Conservation (phyloP, 306 rosid species). For the Crataegus laevigata region DNA sequence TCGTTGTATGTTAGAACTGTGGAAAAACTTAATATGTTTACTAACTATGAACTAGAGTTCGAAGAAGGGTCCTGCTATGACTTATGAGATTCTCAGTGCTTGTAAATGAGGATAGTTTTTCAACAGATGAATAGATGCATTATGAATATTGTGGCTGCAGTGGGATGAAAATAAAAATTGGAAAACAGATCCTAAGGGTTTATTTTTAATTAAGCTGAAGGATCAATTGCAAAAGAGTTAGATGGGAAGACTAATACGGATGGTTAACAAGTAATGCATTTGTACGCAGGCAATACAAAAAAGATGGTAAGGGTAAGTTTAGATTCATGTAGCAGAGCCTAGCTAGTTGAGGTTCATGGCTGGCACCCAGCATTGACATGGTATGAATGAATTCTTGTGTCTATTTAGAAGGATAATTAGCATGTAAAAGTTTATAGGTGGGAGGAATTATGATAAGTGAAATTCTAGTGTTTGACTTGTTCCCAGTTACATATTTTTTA, state of each 20-base stretch:
- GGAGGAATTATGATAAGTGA: background rate
- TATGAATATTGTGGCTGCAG: background rate
- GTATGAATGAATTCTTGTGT: background rate
- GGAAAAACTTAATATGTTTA: background rate
- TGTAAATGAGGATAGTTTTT: background rate
- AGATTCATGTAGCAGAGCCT: background rate
- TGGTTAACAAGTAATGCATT: background rate
- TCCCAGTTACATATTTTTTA: background rate
- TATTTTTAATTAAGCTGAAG: background rate
- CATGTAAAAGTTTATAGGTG: background rate
- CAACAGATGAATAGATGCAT: background rate
- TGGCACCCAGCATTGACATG: background rate
- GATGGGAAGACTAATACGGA: background rate
- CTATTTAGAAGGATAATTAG: background rate
- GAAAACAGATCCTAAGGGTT: background rate
- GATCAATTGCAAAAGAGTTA: background rate
- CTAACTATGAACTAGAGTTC: background rate
- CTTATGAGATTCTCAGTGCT: background rate
- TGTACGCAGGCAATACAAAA: background rate
- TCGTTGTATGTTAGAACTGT: background rate
- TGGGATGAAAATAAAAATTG: background rate
- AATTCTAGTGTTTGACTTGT: background rate
- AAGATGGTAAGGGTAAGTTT: background rate
- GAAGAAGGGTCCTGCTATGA: background rate
- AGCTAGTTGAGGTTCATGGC: background rate